Base-by-base conservation (phyloP, 805 yeast genomes). In the Lipomyces anomalus region DNA sequence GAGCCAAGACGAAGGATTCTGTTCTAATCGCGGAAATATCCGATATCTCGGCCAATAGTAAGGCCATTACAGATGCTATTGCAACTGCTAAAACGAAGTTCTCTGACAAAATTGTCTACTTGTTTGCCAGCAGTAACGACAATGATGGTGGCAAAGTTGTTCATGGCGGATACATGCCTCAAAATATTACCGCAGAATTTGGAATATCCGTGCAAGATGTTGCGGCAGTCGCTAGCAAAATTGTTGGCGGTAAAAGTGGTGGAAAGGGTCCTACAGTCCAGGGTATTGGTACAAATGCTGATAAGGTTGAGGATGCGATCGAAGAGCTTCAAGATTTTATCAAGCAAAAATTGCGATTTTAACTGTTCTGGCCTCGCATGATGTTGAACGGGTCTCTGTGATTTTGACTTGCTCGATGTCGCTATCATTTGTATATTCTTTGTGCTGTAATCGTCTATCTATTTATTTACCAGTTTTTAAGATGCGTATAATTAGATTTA, bases 161-260 rank as follows among this genome's bases (percentile, higher is more conserved):
- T 11, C 98, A 92, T 62, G 98, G 97, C 55, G 88, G 95, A 64
- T 92, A 80, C 68, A 73, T 92, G 41, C 78, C 90, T 1, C 80
- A 84, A 52, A 79, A 67, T 35, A 84, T 88, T 33, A 68, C 82
- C 54, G 72, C 71, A 38, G 75, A 79, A 62, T 88, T 88, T 56
- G 72, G 87, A 18, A 75, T 82, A 53, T 89, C 94, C 43, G 74
- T 81, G 47, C 47, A 61, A 40, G 88, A 78, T 23, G 74, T 88
- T 56, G 94, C 94, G 26, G 67, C 73, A 43, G 69, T 75, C 46
- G 97, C 84, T 36, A 71, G 89, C 37, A 67, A 71, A 30, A 71
- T 73, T 58, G 79, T 92, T 57, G 99, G 98, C 55, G 99, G 99
- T 67, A 87, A 84, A 67, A 94, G 95, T 47, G 99, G 99, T 70